Conservation (phyloP, 352 stramenopile species). For the Pythium monospermum region DNA sequence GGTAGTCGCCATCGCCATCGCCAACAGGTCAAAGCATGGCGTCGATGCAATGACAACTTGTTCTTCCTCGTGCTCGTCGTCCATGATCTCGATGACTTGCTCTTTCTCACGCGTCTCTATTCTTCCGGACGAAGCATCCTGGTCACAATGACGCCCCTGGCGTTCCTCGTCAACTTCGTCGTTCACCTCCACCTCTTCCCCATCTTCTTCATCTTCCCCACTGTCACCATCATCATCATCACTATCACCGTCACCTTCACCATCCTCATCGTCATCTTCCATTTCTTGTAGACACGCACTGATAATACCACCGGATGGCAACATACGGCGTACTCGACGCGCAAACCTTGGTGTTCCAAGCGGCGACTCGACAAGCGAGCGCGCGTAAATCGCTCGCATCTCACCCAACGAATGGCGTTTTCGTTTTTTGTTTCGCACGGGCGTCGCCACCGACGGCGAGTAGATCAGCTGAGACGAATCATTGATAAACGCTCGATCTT, state of each 20-base stretch:
- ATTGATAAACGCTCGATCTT: constrained; percentile 76
- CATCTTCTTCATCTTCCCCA: neutral
- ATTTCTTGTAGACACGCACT: constrained; percentile 54
- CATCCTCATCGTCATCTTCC: constrained; percentile 10
- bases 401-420: constrained; percentile 31
- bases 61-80: neutral
- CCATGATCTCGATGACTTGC: constrained; percentile 12
- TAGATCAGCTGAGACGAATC: constrained; percentile 80
- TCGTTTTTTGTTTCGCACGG: constrained; percentile 13
- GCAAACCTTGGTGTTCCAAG: constrained; percentile 27
- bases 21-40: constrained; percentile 14
- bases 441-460: constrained; percentile 30
- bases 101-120: neutral
- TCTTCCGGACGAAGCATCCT: no score
- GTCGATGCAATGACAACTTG: neutral
- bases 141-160: neutral
- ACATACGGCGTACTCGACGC: constrained; percentile 29
- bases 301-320: constrained; percentile 61
- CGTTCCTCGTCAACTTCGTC: neutral
- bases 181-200: constrained; percentile 1
- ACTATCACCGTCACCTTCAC: neutral
- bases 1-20: neutral
- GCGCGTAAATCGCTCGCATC: constrained; percentile 78
- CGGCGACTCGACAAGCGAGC: constrained; percentile 59
- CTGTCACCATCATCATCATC: neutral